phyloP scores from a whole-genome alignment of 768 basidiomycete genomes.

The Punctularia strigosozonata region DNA sequence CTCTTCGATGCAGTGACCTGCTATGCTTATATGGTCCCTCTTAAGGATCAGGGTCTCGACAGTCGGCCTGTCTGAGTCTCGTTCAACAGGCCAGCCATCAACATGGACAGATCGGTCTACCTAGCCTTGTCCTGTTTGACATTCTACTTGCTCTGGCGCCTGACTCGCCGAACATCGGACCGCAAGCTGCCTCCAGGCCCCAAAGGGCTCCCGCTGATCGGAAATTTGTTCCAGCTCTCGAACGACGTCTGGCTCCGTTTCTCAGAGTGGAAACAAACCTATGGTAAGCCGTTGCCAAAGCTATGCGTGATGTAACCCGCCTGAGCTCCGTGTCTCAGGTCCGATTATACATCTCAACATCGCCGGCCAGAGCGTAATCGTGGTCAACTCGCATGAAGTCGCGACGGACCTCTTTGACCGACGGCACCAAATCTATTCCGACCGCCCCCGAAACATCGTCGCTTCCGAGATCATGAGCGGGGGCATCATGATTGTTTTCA shows the following conservation, averaged over 20 bases:
- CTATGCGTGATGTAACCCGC: neutral
- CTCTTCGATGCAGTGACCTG: too few species aligned
- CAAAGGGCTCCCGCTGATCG: constrained; percentile 6
- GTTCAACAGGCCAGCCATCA: too few species aligned
- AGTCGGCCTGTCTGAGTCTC: too few species aligned
- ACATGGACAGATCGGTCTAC: too few species aligned
- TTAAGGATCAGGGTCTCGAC: too few species aligned
- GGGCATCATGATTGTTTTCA: constrained; percentile 16
- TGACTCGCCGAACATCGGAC: too few species aligned
- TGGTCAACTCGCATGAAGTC: constrained; percentile 10
- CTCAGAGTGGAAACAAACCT: constrained; percentile 5
- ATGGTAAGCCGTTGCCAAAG: constrained; percentile 4
- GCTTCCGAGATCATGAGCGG: constrained; percentile 19
- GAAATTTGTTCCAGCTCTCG: constrained; percentile 6
- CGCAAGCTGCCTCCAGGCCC: constrained; percentile 6
- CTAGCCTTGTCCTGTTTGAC: too few species aligned
- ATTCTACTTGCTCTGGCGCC: too few species aligned
- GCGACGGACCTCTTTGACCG: constrained; percentile 6
- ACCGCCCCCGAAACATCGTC: constrained; percentile 20
- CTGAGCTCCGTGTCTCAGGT: constrained; percentile 1
- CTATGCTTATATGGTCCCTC: too few species aligned
- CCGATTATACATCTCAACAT: constrained; percentile 8
- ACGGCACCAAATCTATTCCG: constrained; percentile 17
- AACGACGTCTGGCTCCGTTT: constrained; percentile 2
- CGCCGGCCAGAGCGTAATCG: constrained; percentile 7